A percentile compares a stretch with the other conserved stretches of the same genome.
Conservation (phyloP, 306 rosid species). For the Hippophae rhamnoides region DNA sequence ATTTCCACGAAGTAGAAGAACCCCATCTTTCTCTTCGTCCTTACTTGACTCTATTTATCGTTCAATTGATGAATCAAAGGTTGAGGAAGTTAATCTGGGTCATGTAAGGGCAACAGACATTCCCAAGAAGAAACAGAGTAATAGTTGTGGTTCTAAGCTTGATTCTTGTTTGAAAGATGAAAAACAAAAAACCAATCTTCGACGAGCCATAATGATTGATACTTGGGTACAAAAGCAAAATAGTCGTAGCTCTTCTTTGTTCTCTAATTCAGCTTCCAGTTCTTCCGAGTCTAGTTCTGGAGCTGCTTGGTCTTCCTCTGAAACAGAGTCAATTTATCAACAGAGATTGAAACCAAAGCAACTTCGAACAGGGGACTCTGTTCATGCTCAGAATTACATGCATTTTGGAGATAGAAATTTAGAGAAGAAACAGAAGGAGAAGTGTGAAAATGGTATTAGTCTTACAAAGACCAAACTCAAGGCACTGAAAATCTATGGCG, state of each 20-base stretch:
- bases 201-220: slow-evolving; percentile 44
- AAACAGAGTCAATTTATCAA: slow-evolving; percentile 39
- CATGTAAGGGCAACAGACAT: slow-evolving; percentile 4
- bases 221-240: slow-evolving; percentile 50
- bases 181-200: slow-evolving; percentile 28
- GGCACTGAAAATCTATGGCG: slow-evolving; percentile 50
- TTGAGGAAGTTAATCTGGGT: slow-evolving; percentile 19
- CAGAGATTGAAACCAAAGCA: slow-evolving; percentile 24
- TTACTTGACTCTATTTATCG: slow-evolving; percentile 54
- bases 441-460: slow-evolving; percentile 16
- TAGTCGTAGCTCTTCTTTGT: slow-evolving; percentile 22
- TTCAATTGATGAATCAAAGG: slow-evolving; percentile 43
- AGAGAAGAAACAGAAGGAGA: slow-evolving; percentile 19
- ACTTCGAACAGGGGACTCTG: slow-evolving; percentile 2
- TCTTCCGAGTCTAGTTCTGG: slow-evolving; percentile 64
- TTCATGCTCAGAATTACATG: neutral
- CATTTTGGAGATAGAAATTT: slow-evolving; percentile 10
- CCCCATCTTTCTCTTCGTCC: slow-evolving; percentile 60
- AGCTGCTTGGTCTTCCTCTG: slow-evolving; percentile 54
- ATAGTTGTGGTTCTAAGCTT: neutral
- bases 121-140: slow-evolving; percentile 26
- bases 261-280: slow-evolving; percentile 35
- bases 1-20: slow-evolving; percentile 50
- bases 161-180: neutral
- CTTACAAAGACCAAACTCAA: slow-evolving; percentile 40